Evolutionary conservation across 225 moss, liverwort and hornwort genomes (phyloP).

Genomic region (Physcomitrellopsis africana): DNA sequence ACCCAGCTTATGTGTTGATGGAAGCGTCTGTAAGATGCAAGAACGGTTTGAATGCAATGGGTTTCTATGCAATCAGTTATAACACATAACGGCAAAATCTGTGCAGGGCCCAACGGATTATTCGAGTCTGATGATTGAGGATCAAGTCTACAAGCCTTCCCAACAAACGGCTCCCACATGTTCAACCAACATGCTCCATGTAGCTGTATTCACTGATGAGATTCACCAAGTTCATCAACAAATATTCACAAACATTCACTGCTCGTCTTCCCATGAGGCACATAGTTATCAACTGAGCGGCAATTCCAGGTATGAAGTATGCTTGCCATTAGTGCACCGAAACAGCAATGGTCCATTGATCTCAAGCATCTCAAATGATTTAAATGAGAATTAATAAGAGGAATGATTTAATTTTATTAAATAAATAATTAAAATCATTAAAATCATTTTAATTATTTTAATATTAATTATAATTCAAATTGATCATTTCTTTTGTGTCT

Average conservation of each 20-base stretch:
- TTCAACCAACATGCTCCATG: background rate
- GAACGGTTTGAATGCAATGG: background rate
- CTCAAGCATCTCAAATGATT: too few relatives aligned
- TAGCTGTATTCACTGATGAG: background rate
- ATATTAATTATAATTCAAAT: too few relatives aligned
- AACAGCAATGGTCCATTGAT: background rate
- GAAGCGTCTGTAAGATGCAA: background rate
- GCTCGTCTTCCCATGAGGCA: background rate
- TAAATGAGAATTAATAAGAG: too few relatives aligned
- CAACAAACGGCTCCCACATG: too few relatives aligned
- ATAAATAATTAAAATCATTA: too few relatives aligned
- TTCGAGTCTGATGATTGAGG: constrained; percentile 47
- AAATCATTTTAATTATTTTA: too few relatives aligned
- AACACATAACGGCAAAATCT: background rate
- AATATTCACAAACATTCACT: background rate
- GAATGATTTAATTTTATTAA: too few relatives aligned
- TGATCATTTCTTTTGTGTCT: too few relatives aligned
- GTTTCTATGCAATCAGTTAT: background rate
- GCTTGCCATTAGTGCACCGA: background rate
- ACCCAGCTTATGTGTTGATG: background rate
- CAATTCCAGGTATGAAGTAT: background rate
- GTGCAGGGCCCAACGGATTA: constrained; percentile 43
- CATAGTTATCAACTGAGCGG: background rate
- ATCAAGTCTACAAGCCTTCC: too few relatives aligned
- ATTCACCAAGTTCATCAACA: background rate